phyloP scores from a whole-genome alignment of 345 rosid genomes.

The Corymbia maculata region DNA sequence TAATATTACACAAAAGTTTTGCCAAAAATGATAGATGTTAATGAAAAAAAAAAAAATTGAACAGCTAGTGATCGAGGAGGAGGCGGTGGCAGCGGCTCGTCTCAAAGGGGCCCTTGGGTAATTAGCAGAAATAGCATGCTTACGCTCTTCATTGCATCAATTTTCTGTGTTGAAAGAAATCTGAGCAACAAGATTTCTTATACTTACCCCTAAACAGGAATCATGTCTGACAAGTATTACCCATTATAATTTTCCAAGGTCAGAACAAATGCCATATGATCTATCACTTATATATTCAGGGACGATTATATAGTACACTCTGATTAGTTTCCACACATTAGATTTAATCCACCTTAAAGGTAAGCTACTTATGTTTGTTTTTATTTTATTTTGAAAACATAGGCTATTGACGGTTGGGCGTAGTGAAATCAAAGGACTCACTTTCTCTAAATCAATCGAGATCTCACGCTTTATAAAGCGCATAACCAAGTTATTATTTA shows the following conservation, averaged over 20 bases:
- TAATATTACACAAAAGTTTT: not conserved
- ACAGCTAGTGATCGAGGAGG: not conserved
- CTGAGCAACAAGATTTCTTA: not conserved
- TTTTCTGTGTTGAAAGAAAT: not conserved
- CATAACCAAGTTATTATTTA: not conserved
- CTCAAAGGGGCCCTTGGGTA: not conserved
- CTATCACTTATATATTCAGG: not conserved
- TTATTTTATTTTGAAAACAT: not conserved
- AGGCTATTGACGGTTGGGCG: not conserved
- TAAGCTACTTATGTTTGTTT: not conserved
- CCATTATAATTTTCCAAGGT: not conserved
- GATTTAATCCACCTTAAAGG: not conserved
- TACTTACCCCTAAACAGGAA: not conserved
- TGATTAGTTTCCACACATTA: not conserved
- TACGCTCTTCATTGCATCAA: not conserved
- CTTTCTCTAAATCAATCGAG: not conserved
- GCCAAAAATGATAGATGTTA: not conserved
- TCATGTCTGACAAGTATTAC: not conserved
- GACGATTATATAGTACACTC: not conserved
- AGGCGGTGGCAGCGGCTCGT: not conserved
- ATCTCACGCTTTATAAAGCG: not conserved
- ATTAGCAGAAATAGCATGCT: not conserved
- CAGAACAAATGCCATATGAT: not conserved
- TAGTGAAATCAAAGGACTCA: not conserved
- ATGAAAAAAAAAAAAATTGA: not conserved